Base-by-base conservation (phyloP, 805 yeast species). In the Candida pseudofarinosa region DNA sequence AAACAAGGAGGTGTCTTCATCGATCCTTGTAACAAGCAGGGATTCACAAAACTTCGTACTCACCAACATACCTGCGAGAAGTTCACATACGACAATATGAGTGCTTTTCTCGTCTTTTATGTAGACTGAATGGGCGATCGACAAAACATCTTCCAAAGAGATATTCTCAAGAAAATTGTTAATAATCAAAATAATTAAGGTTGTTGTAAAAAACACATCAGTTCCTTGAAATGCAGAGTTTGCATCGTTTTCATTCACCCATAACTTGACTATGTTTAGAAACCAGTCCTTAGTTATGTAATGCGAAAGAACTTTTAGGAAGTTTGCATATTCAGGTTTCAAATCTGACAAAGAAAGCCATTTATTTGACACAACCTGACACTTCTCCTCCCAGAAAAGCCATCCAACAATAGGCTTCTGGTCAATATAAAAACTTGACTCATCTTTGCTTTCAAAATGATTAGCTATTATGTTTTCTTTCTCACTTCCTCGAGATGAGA, bases 21-120 rank as follows among this genome's bases (percentile, higher is more conserved):
- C 86, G 13, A 13, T 32, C 44, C 83, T 65, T 6, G 51, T 48
- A 2, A 49, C 46, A 6, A 64, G 34, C 28, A 63, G 56, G 3
- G 63, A 65, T 0, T 58, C 50, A n/a, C 34, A 32, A 41, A 56
- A 62, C 41, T 66, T 71, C 4, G 80, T 66, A 2, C 80, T 73
- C 4, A 78, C 54, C 15, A 86, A 56, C 4, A 88, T 51, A 2
- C 90, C 95, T 14, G 81, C 73, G 20, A 82, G 63, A 1, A 87
- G 58, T 58, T 90, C 97, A 43, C 88, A 79, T 1, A 76, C 70
- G 8, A 84, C 81, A 20, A 93, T 80, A 56, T 90, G 95, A 2
- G 85, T 68, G 13, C 88, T 78, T 52, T 83, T 85, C 44, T 88
- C 96, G 44, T 80, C 82, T 20, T 73, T 69, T 12, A 77, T 76